Conservation (phyloP, 1,284 basidiomycete species). For the Boletus smithii region DNA sequence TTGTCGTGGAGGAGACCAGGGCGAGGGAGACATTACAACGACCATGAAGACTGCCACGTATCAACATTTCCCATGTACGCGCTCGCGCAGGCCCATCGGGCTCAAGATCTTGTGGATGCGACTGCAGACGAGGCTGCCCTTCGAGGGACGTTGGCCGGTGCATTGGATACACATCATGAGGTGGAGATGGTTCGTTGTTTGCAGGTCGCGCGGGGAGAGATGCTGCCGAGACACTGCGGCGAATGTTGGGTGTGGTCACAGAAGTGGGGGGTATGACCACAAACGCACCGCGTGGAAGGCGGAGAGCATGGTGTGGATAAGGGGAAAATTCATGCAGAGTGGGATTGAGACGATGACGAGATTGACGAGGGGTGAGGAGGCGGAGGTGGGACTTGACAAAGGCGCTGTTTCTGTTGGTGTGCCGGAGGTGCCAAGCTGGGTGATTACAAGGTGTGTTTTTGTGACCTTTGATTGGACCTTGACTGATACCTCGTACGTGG, state of each 20-base stretch:
- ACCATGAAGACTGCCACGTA: no score
- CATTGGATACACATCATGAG: conserved; percentile 57
- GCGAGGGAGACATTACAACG: neutral
- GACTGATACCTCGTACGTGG: neutral
- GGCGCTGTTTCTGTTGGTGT: conserved; percentile 18
- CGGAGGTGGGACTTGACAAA: neutral
- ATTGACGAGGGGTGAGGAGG: conserved; percentile 29
- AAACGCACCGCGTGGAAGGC: neutral
- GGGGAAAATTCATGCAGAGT: conserved; percentile 41
- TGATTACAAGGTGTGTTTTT: conserved; percentile 53
- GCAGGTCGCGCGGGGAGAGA: conserved; percentile 62
- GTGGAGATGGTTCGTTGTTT: conserved; percentile 61
- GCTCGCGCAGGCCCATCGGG: conserved; percentile 38
- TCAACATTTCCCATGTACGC: conserved; percentile 23
- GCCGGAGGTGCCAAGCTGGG: conserved; percentile 61
- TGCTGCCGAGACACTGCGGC: conserved; percentile 76
- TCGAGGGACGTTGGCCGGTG: conserved; percentile 53
- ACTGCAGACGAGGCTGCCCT: conserved; percentile 56
- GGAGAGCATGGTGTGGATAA: neutral
- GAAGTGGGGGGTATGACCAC: neutral
- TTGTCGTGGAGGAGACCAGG: conserved; percentile 6
- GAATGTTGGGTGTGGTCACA: conserved; percentile 45
- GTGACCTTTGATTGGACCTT: neutral
- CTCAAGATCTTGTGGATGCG: conserved; percentile 55
- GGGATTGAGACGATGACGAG: conserved; percentile 50